phyloP scores from a whole-genome alignment of 2,329 filamentous ascomycete species.

The Amylocarpus encephaloides region DNA sequence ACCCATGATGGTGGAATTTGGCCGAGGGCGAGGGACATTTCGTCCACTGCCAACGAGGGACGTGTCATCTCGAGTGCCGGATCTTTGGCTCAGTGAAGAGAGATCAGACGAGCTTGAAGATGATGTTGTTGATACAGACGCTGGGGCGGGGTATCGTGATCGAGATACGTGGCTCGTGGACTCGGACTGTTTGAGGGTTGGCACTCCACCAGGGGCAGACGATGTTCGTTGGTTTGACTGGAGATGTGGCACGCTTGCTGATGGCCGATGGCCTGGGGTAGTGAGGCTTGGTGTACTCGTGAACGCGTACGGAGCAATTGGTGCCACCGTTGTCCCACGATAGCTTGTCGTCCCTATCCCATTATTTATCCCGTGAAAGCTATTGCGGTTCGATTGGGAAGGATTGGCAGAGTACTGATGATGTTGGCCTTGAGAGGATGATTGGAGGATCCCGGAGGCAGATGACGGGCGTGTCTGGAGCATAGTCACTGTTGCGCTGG shows the following conservation, averaged over 20 bases:
- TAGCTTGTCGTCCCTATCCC: slow-evolving; percentile 43
- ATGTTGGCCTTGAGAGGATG: slow-evolving; percentile 27
- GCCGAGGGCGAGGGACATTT: slow-evolving; percentile 22
- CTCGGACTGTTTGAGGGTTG: slow-evolving; percentile 35
- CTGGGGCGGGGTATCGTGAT: slow-evolving; percentile 42
- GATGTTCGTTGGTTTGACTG: slow-evolving; percentile 49
- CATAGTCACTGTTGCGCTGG: slow-evolving; percentile 61
- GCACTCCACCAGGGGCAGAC: slow-evolving; percentile 42
- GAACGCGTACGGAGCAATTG: slow-evolving; percentile 73
- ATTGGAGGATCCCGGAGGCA: slow-evolving; percentile 45
- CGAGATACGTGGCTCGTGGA: slow-evolving; percentile 30
- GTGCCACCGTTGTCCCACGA: slow-evolving; percentile 44
- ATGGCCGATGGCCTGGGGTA: slow-evolving; percentile 33
- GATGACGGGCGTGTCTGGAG: slow-evolving; percentile 67
- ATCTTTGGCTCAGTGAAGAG: slow-evolving; percentile 36
- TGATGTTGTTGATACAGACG: slow-evolving; percentile 42
- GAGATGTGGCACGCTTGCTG: slow-evolving; percentile 39
- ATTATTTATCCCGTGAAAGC: slow-evolving; percentile 45
- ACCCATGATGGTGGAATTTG: slow-evolving; percentile 37
- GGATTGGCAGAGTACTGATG: slow-evolving; percentile 41
- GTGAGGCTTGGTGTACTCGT: slow-evolving; percentile 62
- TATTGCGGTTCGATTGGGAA: slow-evolving; percentile 42
- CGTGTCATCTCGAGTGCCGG: slow-evolving; percentile 48
- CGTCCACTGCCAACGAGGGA: slow-evolving; percentile 35
- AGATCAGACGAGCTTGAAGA: slow-evolving; percentile 31